phyloP scores from a whole-genome alignment of 495 filamentous ascomycete species.

The Eremomyces bilateralis region DNA sequence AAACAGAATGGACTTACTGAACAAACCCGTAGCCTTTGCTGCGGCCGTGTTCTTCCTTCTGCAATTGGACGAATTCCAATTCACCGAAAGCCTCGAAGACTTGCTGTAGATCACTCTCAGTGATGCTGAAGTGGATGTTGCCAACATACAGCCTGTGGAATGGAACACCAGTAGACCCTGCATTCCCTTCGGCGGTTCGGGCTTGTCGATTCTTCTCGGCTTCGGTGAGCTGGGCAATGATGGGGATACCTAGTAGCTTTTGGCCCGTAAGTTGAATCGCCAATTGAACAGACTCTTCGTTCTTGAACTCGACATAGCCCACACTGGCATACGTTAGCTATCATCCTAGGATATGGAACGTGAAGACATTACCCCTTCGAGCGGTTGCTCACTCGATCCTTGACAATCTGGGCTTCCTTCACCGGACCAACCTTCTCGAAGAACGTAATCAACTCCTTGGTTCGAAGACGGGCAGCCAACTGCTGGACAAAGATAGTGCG shows the following conservation, averaged over 20 bases:
- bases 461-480: slow-evolving; percentile 75
- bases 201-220: slow-evolving; percentile 98
- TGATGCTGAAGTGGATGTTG: slow-evolving; percentile 99
- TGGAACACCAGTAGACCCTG: slow-evolving; percentile 53
- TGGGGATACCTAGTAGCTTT: slow-evolving; percentile 93
- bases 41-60: slow-evolving; percentile 78
- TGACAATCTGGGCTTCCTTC: slow-evolving; percentile 98
- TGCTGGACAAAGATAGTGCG: slow-evolving; percentile 98
- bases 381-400: slow-evolving; percentile 86
- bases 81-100: slow-evolving; percentile 98
- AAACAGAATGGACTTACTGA: slow-evolving; percentile 45
- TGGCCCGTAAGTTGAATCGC: slow-evolving; percentile 98
- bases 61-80: slow-evolving; percentile 89
- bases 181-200: slow-evolving; percentile 51
- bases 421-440: slow-evolving; percentile 94
- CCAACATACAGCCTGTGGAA: slow-evolving; percentile 98
- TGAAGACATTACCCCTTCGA: slow-evolving; percentile 65
- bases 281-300: slow-evolving; percentile 77
- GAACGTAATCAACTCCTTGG: slow-evolving; percentile 81
- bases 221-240: slow-evolving; percentile 96
- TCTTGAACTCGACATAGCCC: slow-evolving; percentile 97
- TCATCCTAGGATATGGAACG: background rate
- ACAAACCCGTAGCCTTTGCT: slow-evolving; percentile 97
- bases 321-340: slow-evolving; percentile 35
- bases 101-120: slow-evolving; percentile 84